These are phyloP conservation scores for Noccaea bulbosa DNA, from an alignment of 345 rosid genomes.

Conservation along the genomic window DNA sequence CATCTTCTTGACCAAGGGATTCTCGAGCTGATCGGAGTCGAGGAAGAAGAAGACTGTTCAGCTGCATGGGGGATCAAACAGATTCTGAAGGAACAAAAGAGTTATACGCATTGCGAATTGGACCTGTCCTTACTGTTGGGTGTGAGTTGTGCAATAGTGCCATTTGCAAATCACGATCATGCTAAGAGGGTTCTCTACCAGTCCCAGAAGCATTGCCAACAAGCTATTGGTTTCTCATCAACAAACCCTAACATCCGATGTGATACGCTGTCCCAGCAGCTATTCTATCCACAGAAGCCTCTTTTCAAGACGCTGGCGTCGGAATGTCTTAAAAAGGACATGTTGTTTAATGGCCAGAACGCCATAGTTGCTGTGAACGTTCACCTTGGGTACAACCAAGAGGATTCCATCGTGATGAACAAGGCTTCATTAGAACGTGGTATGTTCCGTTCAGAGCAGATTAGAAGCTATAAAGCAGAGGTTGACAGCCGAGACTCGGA, in stretches of 20 bases:
- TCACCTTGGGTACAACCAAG: slow-evolving; percentile 91
- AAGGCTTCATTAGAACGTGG: slow-evolving; percentile 88
- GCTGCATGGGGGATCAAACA: slow-evolving; percentile 70
- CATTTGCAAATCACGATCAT: slow-evolving; percentile 88
- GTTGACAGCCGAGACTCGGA: slow-evolving; percentile 77
- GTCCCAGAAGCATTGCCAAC: slow-evolving; percentile 85
- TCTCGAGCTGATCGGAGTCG: slow-evolving; percentile 67
- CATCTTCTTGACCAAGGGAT: slow-evolving; percentile 70
- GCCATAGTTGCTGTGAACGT: slow-evolving; percentile 93
- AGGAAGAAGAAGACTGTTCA: slow-evolving; percentile 86
- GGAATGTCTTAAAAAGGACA: slow-evolving; percentile 67
- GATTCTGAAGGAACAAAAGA: slow-evolving; percentile 51
- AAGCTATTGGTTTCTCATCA: slow-evolving; percentile 85
- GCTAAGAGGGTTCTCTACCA: slow-evolving; percentile 87
- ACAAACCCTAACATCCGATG: slow-evolving; percentile 79
- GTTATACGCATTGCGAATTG: slow-evolving; percentile 75
- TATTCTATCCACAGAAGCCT: slow-evolving; percentile 86
- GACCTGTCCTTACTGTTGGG: slow-evolving; percentile 85
- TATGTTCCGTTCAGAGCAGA: slow-evolving; percentile 84
- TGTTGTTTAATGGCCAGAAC: slow-evolving; percentile 82
- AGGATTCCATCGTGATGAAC: slow-evolving; percentile 91
- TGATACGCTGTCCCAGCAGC: slow-evolving; percentile 75
- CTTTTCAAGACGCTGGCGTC: slow-evolving; percentile 72
- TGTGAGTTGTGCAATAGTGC: slow-evolving; percentile 81
- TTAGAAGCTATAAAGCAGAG: slow-evolving; percentile 87